Evolutionary conservation across 306 rosid genomes (phyloP).

Genomic region (Hippophae rhamnoides): DNA sequence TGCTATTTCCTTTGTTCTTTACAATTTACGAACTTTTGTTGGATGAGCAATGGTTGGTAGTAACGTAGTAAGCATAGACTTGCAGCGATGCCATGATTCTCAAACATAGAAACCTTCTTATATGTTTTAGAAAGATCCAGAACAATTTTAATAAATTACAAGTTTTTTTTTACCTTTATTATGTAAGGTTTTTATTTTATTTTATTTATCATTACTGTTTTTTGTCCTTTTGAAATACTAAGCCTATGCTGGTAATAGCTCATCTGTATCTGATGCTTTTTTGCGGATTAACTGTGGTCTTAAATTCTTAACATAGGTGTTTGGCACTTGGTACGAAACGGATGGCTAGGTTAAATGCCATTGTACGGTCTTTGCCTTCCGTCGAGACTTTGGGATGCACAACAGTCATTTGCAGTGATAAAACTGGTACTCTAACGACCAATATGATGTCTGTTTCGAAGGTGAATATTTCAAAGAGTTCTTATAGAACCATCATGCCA

Average conservation of each 20-base stretch:
- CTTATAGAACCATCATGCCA: slow-evolving; percentile 6
- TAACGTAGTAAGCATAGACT: no score
- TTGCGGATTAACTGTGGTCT: slow-evolving; percentile 2
- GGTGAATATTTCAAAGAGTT: slow-evolving; percentile 32
- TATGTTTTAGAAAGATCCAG: no score
- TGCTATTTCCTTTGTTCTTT: no score
- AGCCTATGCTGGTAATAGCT: background rate
- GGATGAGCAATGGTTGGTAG: no score
- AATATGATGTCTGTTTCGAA: slow-evolving; percentile 95
- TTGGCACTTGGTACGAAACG: slow-evolving; percentile 98
- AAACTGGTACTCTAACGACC: slow-evolving; percentile 95
- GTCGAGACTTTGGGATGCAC: slow-evolving; percentile 98
- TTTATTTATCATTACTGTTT: no score
- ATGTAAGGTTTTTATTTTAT: no score
- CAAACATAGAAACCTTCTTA: no score
- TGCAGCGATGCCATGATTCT: no score
- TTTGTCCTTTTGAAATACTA: no score
- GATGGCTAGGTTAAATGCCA: slow-evolving; percentile 94
- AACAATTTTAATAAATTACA: no score
- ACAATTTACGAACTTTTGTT: no score
- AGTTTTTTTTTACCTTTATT: no score
- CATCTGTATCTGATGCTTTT: slow-evolving; percentile 1
- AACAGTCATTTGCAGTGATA: slow-evolving; percentile 96
- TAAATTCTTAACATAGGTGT: slow-evolving; percentile 42
- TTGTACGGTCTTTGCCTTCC: slow-evolving; percentile 87